phyloP scores from a whole-genome alignment of 1,284 basidiomycete genomes.

The Ustilago xerochloae region DNA sequence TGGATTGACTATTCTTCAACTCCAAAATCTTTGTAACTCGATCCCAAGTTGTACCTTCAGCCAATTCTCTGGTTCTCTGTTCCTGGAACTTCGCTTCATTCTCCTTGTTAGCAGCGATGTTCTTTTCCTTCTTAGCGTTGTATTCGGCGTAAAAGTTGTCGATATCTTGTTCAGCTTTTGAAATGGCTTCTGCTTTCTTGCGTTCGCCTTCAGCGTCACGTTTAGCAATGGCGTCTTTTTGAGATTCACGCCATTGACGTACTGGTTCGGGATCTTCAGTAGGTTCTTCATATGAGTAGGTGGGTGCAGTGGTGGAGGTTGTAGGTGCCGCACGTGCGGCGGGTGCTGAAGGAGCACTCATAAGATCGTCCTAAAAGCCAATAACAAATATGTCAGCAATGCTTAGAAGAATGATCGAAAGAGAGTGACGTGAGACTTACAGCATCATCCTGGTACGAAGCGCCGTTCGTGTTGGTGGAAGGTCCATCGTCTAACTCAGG shows the following conservation, averaged over 20 bases:
- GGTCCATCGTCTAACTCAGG: slow-evolving; percentile 78
- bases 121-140: slow-evolving; percentile 88
- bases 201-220: slow-evolving; percentile 81
- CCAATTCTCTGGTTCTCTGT: slow-evolving; percentile 79
- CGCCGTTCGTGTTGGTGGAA: slow-evolving; percentile 23
- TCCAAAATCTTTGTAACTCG: slow-evolving; percentile 88
- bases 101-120: slow-evolving; percentile 95
- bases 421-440: slow-evolving; percentile 10
- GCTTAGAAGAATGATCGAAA: background rate
- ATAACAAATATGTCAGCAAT: background rate
- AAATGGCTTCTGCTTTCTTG: slow-evolving; percentile 85
- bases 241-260: slow-evolving; percentile 83
- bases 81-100: slow-evolving; percentile 85
- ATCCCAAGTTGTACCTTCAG: slow-evolving; percentile 94
- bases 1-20: slow-evolving; percentile 92
- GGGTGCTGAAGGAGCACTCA: slow-evolving; percentile 67
- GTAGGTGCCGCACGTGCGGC: slow-evolving; percentile 12
- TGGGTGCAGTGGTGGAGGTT: background rate
- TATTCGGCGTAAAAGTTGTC: slow-evolving; percentile 97
- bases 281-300: slow-evolving; percentile 39
- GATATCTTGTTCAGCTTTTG: slow-evolving; percentile 89
- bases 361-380: slow-evolving; percentile 62
- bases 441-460: slow-evolving; percentile 23
- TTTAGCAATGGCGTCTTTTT: slow-evolving; percentile 85
- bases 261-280: slow-evolving; percentile 61